Conservation (phyloP, 2,329 filamentous ascomycete species). For the Trichoderma aggressivum region DNA sequence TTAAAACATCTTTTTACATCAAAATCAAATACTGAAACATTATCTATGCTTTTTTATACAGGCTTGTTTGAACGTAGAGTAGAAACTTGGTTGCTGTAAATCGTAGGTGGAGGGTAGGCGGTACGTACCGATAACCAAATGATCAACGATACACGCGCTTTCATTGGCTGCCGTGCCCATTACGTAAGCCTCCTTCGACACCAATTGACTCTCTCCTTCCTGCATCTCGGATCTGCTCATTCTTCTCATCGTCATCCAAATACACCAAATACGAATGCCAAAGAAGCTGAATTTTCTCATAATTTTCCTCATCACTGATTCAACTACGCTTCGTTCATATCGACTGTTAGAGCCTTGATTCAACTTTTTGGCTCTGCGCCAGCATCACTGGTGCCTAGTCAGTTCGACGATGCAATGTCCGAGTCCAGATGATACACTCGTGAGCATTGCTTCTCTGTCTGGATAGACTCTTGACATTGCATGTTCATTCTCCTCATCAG, state of each 20-base stretch:
- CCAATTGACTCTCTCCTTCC: background rate
- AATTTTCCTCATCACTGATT: background rate
- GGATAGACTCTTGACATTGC: no score
- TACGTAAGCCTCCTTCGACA: background rate
- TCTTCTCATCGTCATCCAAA: background rate
- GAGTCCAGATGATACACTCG: background rate
- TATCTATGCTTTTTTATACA: background rate
- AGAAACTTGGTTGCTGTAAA: background rate
- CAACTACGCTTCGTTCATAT: background rate
- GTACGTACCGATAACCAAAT: background rate
- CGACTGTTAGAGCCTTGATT: background rate
- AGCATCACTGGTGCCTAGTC: background rate
- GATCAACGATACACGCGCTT: background rate
- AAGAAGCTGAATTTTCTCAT: background rate
- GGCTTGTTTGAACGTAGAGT: background rate
- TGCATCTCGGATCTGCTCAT: background rate
- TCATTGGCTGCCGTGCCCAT: background rate
- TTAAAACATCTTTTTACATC: background rate
- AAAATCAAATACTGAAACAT: background rate
- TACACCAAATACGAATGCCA: background rate
- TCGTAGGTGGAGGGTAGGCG: background rate
- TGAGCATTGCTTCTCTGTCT: background rate
- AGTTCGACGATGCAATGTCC: background rate
- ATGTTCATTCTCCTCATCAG: background rate
- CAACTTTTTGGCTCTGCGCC: background rate